Conservation (phyloP, 148 eudicot species). For the Cornus suecica region DNA sequence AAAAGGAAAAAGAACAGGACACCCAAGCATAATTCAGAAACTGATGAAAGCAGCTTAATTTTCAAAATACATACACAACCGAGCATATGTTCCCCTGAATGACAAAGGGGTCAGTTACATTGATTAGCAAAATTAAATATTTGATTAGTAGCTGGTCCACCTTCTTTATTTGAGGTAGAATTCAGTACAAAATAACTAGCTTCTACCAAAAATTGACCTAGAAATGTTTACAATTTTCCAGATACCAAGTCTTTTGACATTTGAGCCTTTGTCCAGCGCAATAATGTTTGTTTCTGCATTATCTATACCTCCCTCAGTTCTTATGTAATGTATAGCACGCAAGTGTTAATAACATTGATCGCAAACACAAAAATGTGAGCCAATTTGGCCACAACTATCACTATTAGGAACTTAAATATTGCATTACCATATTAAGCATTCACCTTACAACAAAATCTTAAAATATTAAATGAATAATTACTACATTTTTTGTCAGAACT, state of each 20-base stretch:
- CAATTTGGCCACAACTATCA: background rate
- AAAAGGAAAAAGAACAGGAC: background rate
- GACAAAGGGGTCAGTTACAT: background rate
- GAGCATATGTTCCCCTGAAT: background rate
- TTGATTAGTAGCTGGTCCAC: background rate
- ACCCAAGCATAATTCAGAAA: background rate
- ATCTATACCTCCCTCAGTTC: background rate
- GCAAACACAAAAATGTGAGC: background rate
- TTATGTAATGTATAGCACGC: background rate
- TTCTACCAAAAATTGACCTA: background rate
- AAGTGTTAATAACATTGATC: background rate
- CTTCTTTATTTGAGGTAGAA: background rate
- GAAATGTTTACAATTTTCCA: background rate
- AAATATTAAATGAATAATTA: too few relatives aligned
- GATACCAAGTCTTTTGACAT: background rate
- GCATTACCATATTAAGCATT: background rate
- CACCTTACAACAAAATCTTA: background rate
- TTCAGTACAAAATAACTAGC: background rate
- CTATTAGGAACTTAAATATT: background rate
- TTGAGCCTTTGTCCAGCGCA: background rate
- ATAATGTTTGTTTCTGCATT: background rate
- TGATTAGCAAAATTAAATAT: background rate
- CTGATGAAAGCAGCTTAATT: background rate
- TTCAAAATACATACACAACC: constrained; percentile 3
- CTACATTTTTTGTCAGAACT: too few relatives aligned